Evolutionary conservation across 352 stramenopile species (phyloP), one percentile per base, ranked within the genome.

Genomic region (Pythium coloratum): DNA sequence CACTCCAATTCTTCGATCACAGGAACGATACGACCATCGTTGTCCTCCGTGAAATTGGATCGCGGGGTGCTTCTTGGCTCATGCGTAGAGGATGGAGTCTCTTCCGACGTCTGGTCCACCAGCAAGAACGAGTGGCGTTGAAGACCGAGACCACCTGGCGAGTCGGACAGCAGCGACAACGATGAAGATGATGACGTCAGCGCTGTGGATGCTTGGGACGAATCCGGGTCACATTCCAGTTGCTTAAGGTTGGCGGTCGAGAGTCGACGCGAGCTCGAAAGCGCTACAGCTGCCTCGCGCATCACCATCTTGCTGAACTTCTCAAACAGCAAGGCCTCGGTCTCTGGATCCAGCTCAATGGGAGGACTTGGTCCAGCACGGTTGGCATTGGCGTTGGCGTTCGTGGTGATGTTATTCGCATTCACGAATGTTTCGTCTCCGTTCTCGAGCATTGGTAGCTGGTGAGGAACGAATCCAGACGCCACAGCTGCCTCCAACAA

Each of bases 261-360:
- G 28, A 70, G 44, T 28, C 67, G 63, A 26, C 40, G 40, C 13
- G 51, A 44, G 12, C 58, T 61, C 10, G 49, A 46, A 6, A 72
- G 49, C 26, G 54, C 38, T 7, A 59, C 58, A 6, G 53, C 66
- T 3, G 60, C 60, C 55, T 72, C 59, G 18, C 64, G 50, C 30
- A 56, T 61, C 14, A 62, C 36, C 55, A 93, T 65, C 8, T 74
- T 79, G 12, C 78, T 87, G 64, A 93, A 90, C 47, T 81, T 89
- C 28, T 89, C 71, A 65, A 91, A 86, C 54, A 89, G 32, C 60
- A 81, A 75, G 6, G 77, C 69, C 76, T 88, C 80, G 2, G 79
- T 86, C 20, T 65, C 76, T 2, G 76, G 67, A 33, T 86, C 78
- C 55, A 81, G 55, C 33, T 56, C 36, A 55, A 75, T 30, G 70